These are phyloP conservation scores for Saccharomycopsis schoenii DNA, from an alignment of 805 yeast species.

Conservation along the genomic window DNA sequence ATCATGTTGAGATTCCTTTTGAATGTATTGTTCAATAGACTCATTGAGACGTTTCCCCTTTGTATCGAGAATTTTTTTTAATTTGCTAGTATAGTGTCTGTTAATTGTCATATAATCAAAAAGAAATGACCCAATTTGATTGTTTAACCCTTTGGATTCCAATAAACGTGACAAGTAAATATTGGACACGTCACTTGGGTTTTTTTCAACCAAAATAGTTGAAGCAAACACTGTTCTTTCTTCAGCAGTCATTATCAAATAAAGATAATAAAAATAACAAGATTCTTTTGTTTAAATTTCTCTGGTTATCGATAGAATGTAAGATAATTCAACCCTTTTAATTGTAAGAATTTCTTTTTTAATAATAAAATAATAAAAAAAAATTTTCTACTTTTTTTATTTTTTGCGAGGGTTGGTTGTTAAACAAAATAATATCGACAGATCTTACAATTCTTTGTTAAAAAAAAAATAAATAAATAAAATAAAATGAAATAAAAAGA, in stretches of 20 bases:
- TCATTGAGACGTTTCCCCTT: slow-evolving; percentile 16
- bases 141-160: slow-evolving; percentile 29
- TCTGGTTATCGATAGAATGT: too few relatives aligned
- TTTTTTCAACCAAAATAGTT: slow-evolving; percentile 13
- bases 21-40: slow-evolving; percentile 15
- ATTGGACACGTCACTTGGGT: slow-evolving; percentile 13
- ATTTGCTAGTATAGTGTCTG: slow-evolving; percentile 16
- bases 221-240: slow-evolving; percentile 18
- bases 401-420: too few relatives aligned
- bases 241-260: slow-evolving; percentile 1
- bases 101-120: slow-evolving; percentile 39
- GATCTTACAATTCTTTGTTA: neutral
- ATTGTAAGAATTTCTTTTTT: too few relatives aligned
- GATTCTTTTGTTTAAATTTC: too few relatives aligned
- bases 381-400: neutral
- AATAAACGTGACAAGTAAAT: slow-evolving; percentile 20
- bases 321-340: too few relatives aligned
- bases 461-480: neutral
- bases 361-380: neutral
- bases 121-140: slow-evolving; percentile 34
- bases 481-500: neutral
- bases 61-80: slow-evolving; percentile 15
- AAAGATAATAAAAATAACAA: too few relatives aligned
- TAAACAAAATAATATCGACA: neutral
- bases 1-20: slow-evolving; percentile 15